Percentiles rank a stretch among this genome's conserved stretches.
Conservation (phyloP, 179 eudicot species). For the Patellifolia procumbens region DNA sequence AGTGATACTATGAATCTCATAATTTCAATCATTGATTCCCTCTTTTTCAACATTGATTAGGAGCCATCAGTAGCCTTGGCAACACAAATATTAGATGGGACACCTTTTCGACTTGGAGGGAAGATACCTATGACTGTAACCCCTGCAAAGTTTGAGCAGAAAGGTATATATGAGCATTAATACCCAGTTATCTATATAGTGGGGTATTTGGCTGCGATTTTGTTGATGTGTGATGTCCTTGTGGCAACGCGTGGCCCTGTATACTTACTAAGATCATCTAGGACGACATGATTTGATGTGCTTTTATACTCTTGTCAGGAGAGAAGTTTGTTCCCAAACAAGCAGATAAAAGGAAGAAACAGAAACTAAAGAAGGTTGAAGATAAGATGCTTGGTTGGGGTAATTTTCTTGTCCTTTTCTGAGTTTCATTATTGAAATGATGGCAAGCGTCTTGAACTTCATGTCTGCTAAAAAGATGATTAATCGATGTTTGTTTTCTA, state of each 20-base stretch:
- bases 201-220: neutral
- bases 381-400: conserved; percentile 99
- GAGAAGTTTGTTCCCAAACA: conserved; percentile 84
- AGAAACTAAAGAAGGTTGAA: conserved; percentile 85
- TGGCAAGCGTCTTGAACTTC: neutral
- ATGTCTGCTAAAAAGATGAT: neutral
- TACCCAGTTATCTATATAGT: neutral
- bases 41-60: conserved; percentile 35
- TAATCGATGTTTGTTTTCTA: neutral
- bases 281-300: conserved; percentile 7
- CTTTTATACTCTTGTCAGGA: conserved; percentile 47
- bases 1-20: neutral
- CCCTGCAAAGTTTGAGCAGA: conserved; percentile 93
- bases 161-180: conserved; percentile 48
- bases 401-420: conserved; percentile 35
- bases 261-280: conserved; percentile 1
- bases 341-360: conserved; percentile 88
- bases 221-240: neutral
- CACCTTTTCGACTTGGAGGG: conserved; percentile 83
- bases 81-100: conserved; percentile 79
- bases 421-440: neutral
- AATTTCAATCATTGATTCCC: neutral
- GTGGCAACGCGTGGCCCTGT: neutral
- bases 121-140: conserved; percentile 75
- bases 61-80: conserved; percentile 97